Evolutionary conservation across 257 asterid genomes (phyloP).

Genomic region (Nemophila menziesii): DNA sequence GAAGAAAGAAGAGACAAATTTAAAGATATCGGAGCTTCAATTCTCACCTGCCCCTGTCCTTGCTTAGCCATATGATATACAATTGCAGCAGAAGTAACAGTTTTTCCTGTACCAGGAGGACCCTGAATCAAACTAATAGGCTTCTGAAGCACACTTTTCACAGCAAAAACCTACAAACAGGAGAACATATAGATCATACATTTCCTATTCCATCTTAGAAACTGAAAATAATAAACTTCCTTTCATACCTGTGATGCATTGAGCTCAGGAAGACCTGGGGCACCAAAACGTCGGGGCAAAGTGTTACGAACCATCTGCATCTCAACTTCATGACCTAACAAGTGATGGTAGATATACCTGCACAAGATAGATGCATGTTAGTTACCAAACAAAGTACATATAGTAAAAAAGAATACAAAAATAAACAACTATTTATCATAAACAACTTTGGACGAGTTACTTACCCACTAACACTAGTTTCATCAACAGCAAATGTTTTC

Average conservation of each 20-base stretch:
- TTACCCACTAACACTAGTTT: constrained; percentile 98
- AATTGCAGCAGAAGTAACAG: constrained; percentile 96
- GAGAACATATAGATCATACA: constrained; percentile 1
- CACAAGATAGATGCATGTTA: neutral
- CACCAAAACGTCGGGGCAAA: constrained; percentile 97
- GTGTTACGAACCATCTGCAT: constrained; percentile 96
- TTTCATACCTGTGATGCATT: constrained; percentile 85
- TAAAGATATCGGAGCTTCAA: neutral
- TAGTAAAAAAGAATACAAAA: neutral
- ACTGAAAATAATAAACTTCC: neutral
- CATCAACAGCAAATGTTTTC: constrained; percentile 98
- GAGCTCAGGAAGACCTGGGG: constrained; percentile 97
- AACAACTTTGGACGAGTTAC: constrained; percentile 13
- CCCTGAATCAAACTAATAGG: constrained; percentile 97
- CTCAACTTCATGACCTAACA: constrained; percentile 98
- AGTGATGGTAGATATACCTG: constrained; percentile 97
- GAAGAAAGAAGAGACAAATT: constrained; percentile 3
- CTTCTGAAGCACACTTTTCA: constrained; percentile 92
- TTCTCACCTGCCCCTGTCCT: constrained; percentile 85
- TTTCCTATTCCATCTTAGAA: neutral
- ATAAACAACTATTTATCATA: neutral
- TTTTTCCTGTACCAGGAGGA: constrained; percentile 98
- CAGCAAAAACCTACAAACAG: constrained; percentile 69
- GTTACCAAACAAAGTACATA: neutral
- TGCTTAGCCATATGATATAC: constrained; percentile 99